Base-by-base conservation (phyloP, 2,329 filamentous ascomycete species). In the Saccharata proteae region DNA sequence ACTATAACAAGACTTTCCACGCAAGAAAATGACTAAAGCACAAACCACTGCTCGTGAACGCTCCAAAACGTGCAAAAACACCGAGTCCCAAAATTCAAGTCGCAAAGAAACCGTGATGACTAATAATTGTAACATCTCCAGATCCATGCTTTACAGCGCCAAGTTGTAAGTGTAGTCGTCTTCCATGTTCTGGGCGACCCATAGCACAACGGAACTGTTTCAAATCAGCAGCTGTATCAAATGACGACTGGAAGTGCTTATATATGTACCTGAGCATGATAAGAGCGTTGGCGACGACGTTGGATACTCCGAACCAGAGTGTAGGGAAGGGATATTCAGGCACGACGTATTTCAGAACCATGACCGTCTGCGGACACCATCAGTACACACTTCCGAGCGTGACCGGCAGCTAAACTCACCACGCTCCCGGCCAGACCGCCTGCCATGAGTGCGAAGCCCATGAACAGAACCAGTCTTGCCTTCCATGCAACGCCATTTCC, bases 141-240 rank as follows among this genome's bases (percentile, higher is more conserved):
- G n/a, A n/a, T n/a, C n/a, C n/a, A n/a, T n/a, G n/a, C n/a, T n/a
- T 28, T 45, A 80, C 40, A 80, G 63, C 29, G 74, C 71, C 39
- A 80, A 57, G 45, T 73, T 78, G 54, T 80, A 80, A 17, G 74
- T 77, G 51, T 79, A 80, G 46, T 79, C 75, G 44, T 80, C 75
- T 51, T 80, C 76, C 58, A 80, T 77, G 46, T 79, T 80, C 61
- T 80, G 76, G 30, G 71, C 74, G 16, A 80, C 64, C 75, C 75
- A 80, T 19, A 80, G 64, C 21, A 78, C 69, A 29, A 71, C 62
- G 16, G 71, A 72, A 47, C 74, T 77, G 43, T 12, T 37, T 8
- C 29, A 26, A 16, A 15, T 24, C 8, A 17, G 35, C 52, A n/a
- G n/a, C n/a, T n/a, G 19, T 9, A 23, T 10, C 20, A 12, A 7